Evolutionary conservation across 169 alveolate genomes (phyloP), one percentile per base, ranked within the genome.

Genomic region (Plasmodium chabaudi): DNA sequence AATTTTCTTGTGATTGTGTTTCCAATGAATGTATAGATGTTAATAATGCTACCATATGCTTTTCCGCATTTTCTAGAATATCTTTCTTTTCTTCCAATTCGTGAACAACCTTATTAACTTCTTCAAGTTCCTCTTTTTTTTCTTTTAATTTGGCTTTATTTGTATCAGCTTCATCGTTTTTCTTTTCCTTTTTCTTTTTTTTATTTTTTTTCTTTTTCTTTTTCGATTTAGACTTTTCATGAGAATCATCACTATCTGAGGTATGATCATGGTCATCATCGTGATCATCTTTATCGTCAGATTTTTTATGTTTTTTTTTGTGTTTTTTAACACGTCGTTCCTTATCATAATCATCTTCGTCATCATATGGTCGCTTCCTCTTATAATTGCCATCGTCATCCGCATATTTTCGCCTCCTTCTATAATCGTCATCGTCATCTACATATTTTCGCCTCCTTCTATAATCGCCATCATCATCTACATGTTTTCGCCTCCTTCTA

Each of bases 21-120:
- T 75, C 88, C 12, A 75, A 44, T 9, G 74, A 61, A 55, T 75
- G 75, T 25, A 75, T 75, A 9, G 73, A 23, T 57, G 46, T 63
- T 23, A 75, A 15, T 47, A 75, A 10, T 12, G 19, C n/a, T 55
- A 49, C 15, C 74, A 75, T 61, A 2, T 61, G 73, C 10, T 49
- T 9, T 51, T 75, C 88, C 3, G 88, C 88, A 21, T 75, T 75
- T 23, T 61, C 25, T 12, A 75, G 68, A 19, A 75, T 47, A 7
- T 64, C 3, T 67, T 75, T 75, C 51, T 75, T 75, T 25, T 65
- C 12, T 49, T 73, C 19, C 15, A 75, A 46, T 42, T 75, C 88
- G 9, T 9, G 17, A 55, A 63, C 68, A 51, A 63, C 68, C 5
- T 75, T 64, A 55, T 75, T 60, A 10, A 75, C 67, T 39, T 75